Base-by-base conservation (phyloP, 2,329 filamentous ascomycete species). In the Fusarium clavum region DNA sequence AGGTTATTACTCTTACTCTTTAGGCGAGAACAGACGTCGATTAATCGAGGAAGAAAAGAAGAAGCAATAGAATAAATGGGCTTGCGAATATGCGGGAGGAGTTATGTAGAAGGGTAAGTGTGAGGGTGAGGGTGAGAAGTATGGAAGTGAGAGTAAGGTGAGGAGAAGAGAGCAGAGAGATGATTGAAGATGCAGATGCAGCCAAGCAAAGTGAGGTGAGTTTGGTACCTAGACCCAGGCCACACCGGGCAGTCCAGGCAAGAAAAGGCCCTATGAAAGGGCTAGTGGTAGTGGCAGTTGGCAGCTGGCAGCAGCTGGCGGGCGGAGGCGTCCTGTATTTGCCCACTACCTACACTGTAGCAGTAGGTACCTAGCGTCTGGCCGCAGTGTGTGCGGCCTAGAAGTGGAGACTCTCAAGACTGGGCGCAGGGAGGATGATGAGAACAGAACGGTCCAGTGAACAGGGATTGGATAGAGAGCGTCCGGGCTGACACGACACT, bases 401-500 rank as follows among this genome's bases (percentile, higher is more conserved):
- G 69, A 71, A 73, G 72, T 45, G 69, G 49, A 12, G 49, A 52
- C 49, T 52, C 24, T 52, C 32, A 27, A 41, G 32, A 61, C 60
- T 57, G 53, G 56, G 62, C 47, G 71, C 66, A 75, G 72, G 71
- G 73, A 75, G 73, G 69, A 73, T 72, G 65, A 65, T 66, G 69
- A 62, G 61, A 66, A 71, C 49, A 41, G 51, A 53, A 55, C 48
- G 70, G 24, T 20, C 5, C 22, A 41, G 18, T 38, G 49, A 16
- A 41, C 73, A 71, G 71, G 75, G 77, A 79, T 79, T 79, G 77
- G 77, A 61, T 71, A 66, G 63, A 66, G 71, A 67, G 66, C 49
- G 71, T 63, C 75, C 71, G 67, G 75, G 76, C 76, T 79, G 77
- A 78, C 76, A 79, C 77, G 71, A 76, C 66, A 63, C 62, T 46